Evolutionary conservation across 139 green algal genomes (phyloP).

Genomic region (Bryopsis sp.): DNA sequence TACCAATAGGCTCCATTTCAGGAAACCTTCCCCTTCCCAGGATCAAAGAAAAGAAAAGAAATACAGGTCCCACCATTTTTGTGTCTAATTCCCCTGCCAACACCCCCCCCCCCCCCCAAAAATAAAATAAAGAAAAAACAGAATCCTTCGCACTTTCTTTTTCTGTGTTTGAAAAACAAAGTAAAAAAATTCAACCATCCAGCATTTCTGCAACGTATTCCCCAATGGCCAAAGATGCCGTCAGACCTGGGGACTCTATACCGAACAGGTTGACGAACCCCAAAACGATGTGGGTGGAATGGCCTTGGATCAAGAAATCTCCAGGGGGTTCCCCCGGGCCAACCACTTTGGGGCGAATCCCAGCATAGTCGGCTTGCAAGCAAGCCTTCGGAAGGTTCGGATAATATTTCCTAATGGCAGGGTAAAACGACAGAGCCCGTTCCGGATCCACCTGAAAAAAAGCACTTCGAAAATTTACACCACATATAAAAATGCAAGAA

Average conservation of each 20-base stretch:
- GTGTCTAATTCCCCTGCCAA: too few relatives aligned
- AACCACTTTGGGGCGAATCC: conserved; percentile 48
- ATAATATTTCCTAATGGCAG: conserved; percentile 63
- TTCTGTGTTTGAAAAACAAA: neutral
- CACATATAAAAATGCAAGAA: too few relatives aligned
- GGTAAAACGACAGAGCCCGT: conserved; percentile 45
- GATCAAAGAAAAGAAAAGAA: too few relatives aligned
- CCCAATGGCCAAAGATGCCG: conserved; percentile 53
- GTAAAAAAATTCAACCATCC: neutral
- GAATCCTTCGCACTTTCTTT: too few relatives aligned
- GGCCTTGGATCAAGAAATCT: conserved; percentile 57
- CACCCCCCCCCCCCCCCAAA: too few relatives aligned
- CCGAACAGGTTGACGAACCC: conserved; percentile 71
- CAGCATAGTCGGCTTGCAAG: conserved; percentile 54
- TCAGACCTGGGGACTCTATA: conserved; percentile 83
- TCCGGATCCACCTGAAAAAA: conserved; percentile 37
- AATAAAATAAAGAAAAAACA: too few relatives aligned
- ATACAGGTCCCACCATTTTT: too few relatives aligned
- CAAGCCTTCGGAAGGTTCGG: conserved; percentile 49
- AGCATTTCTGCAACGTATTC: conserved; percentile 43
- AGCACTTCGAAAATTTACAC: too few relatives aligned
- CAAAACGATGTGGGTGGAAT: conserved; percentile 35
- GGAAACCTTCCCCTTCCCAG: too few relatives aligned
- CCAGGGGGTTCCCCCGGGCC: conserved; percentile 39
- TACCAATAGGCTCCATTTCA: too few relatives aligned